Evolutionary conservation across 345 rosid genomes (phyloP).

Genomic region (Kandelia obovata): DNA sequence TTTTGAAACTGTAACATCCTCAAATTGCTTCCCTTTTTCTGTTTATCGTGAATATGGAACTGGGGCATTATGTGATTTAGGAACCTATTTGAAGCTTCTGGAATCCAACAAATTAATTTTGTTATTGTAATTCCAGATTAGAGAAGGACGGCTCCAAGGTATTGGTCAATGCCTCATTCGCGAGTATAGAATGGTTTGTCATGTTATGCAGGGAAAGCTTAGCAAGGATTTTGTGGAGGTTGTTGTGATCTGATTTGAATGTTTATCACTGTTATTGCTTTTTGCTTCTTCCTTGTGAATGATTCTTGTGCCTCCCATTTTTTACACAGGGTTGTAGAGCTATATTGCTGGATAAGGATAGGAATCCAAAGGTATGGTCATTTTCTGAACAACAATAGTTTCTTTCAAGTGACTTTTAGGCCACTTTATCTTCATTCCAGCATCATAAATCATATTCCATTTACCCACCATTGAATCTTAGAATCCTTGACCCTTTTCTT

Average conservation of each 20-base stretch:
- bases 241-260: conserved; percentile 31
- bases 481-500: no score
- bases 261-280: neutral
- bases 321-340: conserved; percentile 86
- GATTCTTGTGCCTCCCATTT: neutral
- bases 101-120: conserved; percentile 12
- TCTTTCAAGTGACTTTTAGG: neutral
- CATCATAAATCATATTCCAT: no score
- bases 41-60: neutral
- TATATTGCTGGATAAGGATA: conserved; percentile 78
- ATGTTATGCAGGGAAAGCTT: conserved; percentile 65
- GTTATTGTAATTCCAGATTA: conserved; percentile 48
- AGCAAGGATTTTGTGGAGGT: conserved; percentile 93
- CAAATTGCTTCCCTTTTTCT: neutral
- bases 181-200: conserved; percentile 85
- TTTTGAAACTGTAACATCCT: no score
- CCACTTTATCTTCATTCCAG: neutral
- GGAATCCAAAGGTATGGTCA: conserved; percentile 65
- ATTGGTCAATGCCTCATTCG: conserved; percentile 75
- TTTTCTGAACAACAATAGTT: conserved; percentile 1
- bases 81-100: neutral
- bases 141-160: conserved; percentile 85
- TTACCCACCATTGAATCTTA: neutral
- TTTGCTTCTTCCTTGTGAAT: neutral
- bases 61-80: no score